A percentile compares a stretch with the other conserved stretches of the same genome.
Evolutionary conservation across 139 green algal species (phyloP).

Genomic region (Micromonas pusilla): DNA sequence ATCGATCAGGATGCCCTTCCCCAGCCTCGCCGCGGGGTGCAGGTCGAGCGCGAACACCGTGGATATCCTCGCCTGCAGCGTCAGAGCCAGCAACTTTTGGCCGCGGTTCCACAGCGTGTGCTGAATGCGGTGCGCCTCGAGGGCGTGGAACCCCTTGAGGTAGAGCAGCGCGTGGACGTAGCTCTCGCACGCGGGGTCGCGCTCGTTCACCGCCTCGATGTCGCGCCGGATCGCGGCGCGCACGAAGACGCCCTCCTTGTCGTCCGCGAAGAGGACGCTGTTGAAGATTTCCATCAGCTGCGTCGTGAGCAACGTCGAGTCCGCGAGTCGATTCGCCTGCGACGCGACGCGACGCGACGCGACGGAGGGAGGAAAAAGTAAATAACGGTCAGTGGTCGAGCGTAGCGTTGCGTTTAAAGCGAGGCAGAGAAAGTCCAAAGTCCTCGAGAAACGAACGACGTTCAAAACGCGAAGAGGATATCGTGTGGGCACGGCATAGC

Average conservation of each 20-base stretch:
- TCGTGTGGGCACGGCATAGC: too few relatives aligned
- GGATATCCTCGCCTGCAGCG: constrained; percentile 37
- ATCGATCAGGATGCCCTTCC: constrained; percentile 40
- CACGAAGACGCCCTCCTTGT: constrained; percentile 3
- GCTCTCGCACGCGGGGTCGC: constrained; percentile 20
- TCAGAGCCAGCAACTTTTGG: constrained; percentile 22
- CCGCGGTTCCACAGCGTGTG: constrained; percentile 32
- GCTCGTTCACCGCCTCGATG: neutral
- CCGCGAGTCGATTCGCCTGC: constrained; percentile 28
- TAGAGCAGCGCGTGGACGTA: constrained; percentile 28
- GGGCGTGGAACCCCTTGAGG: constrained; percentile 38
- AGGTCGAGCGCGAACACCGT: constrained; percentile 41
- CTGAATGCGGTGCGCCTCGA: constrained; percentile 29
- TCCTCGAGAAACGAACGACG: too few relatives aligned
- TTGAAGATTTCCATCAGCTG: constrained; percentile 34
- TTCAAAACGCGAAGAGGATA: too few relatives aligned
- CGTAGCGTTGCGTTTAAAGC: too few relatives aligned
- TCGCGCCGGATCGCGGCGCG: constrained; percentile 10
- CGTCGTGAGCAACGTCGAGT: constrained; percentile 24
- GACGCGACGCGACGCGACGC: too few relatives aligned
- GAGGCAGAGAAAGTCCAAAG: too few relatives aligned
- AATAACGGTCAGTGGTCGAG: too few relatives aligned
- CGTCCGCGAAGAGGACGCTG: neutral
- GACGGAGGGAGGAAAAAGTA: too few relatives aligned
- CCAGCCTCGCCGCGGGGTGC: constrained; percentile 39